Evolutionary conservation across 805 yeast species (phyloP).

Genomic region (Candida vartiovaarae): DNA sequence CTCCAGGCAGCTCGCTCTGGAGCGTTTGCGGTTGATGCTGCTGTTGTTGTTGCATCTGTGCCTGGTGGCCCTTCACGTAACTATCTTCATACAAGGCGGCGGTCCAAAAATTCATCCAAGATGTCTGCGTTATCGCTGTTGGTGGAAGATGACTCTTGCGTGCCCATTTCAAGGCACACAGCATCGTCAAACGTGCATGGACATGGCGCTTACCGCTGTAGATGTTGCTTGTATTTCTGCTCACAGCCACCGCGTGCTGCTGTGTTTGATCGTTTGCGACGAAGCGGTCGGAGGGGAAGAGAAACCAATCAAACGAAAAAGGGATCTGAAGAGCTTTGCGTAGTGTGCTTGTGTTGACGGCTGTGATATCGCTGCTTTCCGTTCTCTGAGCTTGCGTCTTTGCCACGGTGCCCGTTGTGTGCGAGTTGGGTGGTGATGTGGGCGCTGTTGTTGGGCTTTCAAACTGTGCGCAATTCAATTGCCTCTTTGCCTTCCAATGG

Average conservation of each 20-base stretch:
- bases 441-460: too few relatives aligned
- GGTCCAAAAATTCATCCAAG: conserved; percentile 38
- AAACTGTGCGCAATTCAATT: too few relatives aligned
- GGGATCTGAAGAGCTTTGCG: too few relatives aligned
- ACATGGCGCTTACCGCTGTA: conserved; percentile 2
- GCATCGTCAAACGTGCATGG: conserved; percentile 19
- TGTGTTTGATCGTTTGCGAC: too few relatives aligned
- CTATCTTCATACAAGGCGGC: conserved; percentile 21
- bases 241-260: not conserved
- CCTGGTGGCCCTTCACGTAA: conserved; percentile 6
- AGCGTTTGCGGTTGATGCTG: conserved; percentile 4
- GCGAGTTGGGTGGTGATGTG: too few relatives aligned
- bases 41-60: conserved; percentile 4
- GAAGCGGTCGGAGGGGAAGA: too few relatives aligned
- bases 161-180: conserved; percentile 3
- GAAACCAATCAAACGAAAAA: too few relatives aligned
- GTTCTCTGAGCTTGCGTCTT: too few relatives aligned
- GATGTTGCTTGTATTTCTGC: not conserved
- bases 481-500: too few relatives aligned
- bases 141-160: not conserved
- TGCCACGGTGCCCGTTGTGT: too few relatives aligned
- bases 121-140: conserved; percentile 29
- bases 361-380: too few relatives aligned
- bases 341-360: too few relatives aligned
- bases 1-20: not conserved